phyloP scores from a whole-genome alignment of 345 rosid species.

The Trapa bicornis region DNA sequence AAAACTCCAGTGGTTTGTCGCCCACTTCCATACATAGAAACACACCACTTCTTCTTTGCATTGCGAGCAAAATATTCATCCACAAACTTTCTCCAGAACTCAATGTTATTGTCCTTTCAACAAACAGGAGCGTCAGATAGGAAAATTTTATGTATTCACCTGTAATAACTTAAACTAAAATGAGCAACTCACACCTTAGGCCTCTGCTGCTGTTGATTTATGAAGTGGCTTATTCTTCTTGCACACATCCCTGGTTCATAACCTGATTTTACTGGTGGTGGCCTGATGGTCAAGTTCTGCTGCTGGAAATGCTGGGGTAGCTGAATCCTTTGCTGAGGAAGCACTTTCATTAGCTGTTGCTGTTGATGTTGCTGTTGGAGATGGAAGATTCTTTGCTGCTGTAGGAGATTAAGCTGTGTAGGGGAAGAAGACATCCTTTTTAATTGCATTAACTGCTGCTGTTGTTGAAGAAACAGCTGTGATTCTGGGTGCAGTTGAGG shows the following conservation, averaged over 20 bases:
- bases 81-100: conserved; percentile 35
- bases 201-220: conserved; percentile 20
- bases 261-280: conserved; percentile 16
- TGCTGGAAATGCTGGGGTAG: conserved; percentile 59
- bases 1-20: conserved; percentile 19
- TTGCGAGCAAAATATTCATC: conserved; percentile 25
- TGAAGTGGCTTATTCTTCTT: conserved; percentile 17
- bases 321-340: conserved; percentile 82
- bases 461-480: conserved; percentile 71
- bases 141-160: background rate
- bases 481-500: conserved; percentile 51
- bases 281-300: conserved; percentile 15
- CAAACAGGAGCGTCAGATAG: background rate
- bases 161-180: background rate
- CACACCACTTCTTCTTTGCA: conserved; percentile 32
- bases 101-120: conserved; percentile 27
- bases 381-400: conserved; percentile 68
- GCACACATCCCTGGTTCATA: conserved; percentile 28
- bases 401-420: conserved; percentile 40
- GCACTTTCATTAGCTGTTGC: conserved; percentile 67
- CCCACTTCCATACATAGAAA: conserved; percentile 21
- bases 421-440: conserved; percentile 66
- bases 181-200: conserved; percentile 15
- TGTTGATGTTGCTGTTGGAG: conserved; percentile 31
- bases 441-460: conserved; percentile 63